Conservation (phyloP, 805 yeast genomes). For the Hanseniaspora occidentalis region DNA sequence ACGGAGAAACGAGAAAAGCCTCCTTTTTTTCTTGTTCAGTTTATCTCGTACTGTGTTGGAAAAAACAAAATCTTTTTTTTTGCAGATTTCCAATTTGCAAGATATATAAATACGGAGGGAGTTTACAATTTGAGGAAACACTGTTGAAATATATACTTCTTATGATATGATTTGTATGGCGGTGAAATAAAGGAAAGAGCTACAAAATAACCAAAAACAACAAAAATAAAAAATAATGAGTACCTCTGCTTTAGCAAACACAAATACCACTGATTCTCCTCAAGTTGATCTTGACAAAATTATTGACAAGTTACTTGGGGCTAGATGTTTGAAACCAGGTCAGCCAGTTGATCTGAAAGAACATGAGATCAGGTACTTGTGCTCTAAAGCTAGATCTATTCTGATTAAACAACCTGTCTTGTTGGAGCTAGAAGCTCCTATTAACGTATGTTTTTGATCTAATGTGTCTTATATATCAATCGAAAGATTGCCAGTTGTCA, state of each 20-base stretch:
- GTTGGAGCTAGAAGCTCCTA: constrained; percentile 93
- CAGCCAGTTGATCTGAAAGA: constrained; percentile 90
- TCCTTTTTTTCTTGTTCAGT: no score
- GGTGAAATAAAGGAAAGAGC: neutral
- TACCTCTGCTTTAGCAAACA: constrained; percentile 3
- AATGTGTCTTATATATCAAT: no score
- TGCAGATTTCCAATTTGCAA: no score
- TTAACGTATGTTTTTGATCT: constrained; percentile 45
- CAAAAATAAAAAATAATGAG: constrained; percentile 3
- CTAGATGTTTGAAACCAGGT: constrained; percentile 97
- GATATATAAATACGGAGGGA: no score
- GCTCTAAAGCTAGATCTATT: constrained; percentile 96
- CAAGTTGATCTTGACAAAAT: constrained; percentile 94
- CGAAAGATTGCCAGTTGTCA: no score
- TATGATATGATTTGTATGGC: no score
- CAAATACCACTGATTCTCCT: constrained; percentile 42
- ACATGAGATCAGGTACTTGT: constrained; percentile 85
- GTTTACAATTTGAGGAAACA: no score
- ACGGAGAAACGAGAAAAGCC: no score
- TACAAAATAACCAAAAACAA: neutral
- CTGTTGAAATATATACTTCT: no score
- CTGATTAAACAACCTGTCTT: constrained; percentile 95
- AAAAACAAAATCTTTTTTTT: no score
- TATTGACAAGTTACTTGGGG: constrained; percentile 92
- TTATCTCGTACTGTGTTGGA: no score